These are phyloP conservation scores for Fraxinus greggii DNA, from an alignment of 305 asterid genomes.

Conservation along the genomic window DNA sequence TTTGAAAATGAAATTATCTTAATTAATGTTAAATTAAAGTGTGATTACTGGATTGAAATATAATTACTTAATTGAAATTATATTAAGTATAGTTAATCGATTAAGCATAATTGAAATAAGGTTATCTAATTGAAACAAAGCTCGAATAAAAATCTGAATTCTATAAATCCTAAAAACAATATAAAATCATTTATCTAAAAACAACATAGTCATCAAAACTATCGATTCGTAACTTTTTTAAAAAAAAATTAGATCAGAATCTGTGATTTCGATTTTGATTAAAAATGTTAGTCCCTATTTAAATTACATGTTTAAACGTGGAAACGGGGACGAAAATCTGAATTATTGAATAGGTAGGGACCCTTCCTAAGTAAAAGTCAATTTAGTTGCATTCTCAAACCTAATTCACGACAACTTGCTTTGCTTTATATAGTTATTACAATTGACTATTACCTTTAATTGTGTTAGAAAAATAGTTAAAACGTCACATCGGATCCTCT, in stretches of 20 bases:
- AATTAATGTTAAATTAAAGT: too few species aligned
- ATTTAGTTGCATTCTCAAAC: not conserved
- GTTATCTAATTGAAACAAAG: not conserved
- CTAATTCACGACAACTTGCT: not conserved
- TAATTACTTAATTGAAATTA: not conserved
- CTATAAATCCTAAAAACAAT: not conserved
- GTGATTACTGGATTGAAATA: too few species aligned
- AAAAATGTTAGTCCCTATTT: not conserved
- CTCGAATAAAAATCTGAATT: not conserved
- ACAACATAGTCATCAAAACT: not conserved
- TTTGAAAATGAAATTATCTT: too few species aligned
- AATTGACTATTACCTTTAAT: not conserved
- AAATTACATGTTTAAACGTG: not conserved
- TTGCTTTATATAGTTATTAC: not conserved
- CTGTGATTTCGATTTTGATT: not conserved
- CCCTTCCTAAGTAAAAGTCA: not conserved
- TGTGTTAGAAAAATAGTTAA: not conserved
- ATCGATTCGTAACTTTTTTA: too few species aligned
- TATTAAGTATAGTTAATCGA: not conserved
- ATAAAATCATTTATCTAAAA: too few species aligned
- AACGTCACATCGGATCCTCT: not conserved
- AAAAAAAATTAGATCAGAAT: not conserved
- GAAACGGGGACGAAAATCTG: not conserved
- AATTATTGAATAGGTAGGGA: not conserved
- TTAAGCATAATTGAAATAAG: not conserved